Base-by-base conservation (phyloP, 257 asterid species). In the Jacaranda copaia region DNA sequence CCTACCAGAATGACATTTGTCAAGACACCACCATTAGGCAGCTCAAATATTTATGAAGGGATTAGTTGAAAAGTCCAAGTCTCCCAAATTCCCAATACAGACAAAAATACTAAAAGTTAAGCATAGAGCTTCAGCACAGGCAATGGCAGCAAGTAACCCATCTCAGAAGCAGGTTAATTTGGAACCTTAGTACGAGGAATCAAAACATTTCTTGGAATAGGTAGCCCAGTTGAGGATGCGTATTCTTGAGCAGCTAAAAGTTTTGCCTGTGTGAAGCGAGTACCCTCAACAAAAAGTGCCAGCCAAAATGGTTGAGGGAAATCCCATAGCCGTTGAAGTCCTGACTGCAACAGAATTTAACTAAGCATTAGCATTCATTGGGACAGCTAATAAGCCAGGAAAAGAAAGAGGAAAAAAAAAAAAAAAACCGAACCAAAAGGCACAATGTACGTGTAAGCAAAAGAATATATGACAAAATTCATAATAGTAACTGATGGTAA, bases 111-210 rank as follows among this genome's bases (percentile, higher is more conserved):
- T 11, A 62, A 40, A 46, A 48, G 10, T 56, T 56, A 46, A n/a
- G 48, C 38, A 63, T 51, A 42, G 71, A 67, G 67, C 62, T 70
- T 62, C 42, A 59, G 70, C 43, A 43, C 64, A 48, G 61, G 25
- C 15, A 71, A 70, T 39, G 62, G 18, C 53, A 19, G 25, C 10
- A 7, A 53, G 39, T 12, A 61, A 40, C 48, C 36, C 60, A 68
- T 70, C 75, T 40, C 45, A 80, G 72, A 64, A 75, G 61, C 12
- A 18, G 20, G 75, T 71, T 61, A 61, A 45, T 16, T 66, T 52
- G 76, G 57, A 76, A 96, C 99, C 99, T 96, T 96, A 14, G 98
- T 96, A 69, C 99, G 97, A 49, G 99, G 99, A 77, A 96, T 90
- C 87, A 91, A 81, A 74, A 96, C 97, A 84, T 96, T 91, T 85